phyloP scores from a whole-genome alignment of 1,139 yeast species.

The Yamadazyma pseudoaaseri region DNA sequence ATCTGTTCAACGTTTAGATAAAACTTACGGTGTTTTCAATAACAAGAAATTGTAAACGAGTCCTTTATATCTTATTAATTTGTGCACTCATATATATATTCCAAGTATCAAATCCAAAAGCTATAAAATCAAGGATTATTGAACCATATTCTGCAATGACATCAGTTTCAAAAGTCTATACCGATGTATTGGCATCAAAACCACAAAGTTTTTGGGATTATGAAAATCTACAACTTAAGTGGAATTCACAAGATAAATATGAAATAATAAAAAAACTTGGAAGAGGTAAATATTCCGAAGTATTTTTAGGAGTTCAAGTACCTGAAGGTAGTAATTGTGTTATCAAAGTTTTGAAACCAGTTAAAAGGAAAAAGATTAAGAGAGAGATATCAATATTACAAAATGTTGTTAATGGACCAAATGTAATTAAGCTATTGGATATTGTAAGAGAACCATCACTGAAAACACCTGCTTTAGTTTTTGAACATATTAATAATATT shows the following conservation, averaged over 20 bases:
- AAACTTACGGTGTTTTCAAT: constrained; percentile 1
- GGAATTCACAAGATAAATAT: constrained; percentile 49
- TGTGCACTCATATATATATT: too few species aligned
- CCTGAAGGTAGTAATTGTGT: constrained; percentile 53
- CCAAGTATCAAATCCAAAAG: not conserved
- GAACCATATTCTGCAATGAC: constrained; percentile 9
- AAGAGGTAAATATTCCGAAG: constrained; percentile 50
- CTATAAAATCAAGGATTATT: not conserved
- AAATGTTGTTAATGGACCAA: constrained; percentile 84
- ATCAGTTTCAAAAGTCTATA: constrained; percentile 42
- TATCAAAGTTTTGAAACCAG: constrained; percentile 95
- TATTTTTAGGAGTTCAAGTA: constrained; percentile 40
- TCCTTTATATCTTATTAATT: not conserved
- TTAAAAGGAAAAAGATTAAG: constrained; percentile 92
- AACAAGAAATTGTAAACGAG: not conserved
- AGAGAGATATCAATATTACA: constrained; percentile 91
- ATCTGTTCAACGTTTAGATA: not conserved
- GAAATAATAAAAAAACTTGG: constrained; percentile 48
- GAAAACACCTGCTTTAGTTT: constrained; percentile 90
- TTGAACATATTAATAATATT: constrained; percentile 86
- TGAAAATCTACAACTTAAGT: constrained; percentile 42
- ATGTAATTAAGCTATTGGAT: constrained; percentile 77
- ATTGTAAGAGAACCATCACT: constrained; percentile 88
- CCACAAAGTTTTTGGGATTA: constrained; percentile 51
- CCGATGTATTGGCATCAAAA: constrained; percentile 43